These are phyloP conservation scores for Protostelium mycophagum DNA, from an alignment of 78 protist species.

Conservation along the genomic window DNA sequence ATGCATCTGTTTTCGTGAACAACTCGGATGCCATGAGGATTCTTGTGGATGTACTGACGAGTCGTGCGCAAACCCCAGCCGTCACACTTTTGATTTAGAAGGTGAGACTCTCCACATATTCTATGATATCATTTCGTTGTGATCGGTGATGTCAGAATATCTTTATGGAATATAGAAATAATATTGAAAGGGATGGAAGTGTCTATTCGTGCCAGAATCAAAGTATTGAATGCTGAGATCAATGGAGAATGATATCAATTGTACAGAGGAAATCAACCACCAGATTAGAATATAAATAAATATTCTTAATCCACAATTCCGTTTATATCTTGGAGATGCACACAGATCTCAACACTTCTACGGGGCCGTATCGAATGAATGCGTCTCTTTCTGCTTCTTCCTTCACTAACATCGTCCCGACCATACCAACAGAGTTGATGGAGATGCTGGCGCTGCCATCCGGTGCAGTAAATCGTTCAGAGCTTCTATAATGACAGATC, in stretches of 20 bases:
- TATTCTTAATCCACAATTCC: too few species aligned
- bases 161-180: too few species aligned
- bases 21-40: background rate
- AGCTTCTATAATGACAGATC: background rate
- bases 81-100: background rate
- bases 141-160: too few species aligned
- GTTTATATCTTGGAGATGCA: background rate
- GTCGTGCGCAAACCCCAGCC: background rate
- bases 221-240: too few species aligned
- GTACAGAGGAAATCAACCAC: too few species aligned
- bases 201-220: too few species aligned
- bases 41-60: background rate
- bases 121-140: too few species aligned
- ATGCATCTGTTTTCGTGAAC: background rate
- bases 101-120: too few species aligned
- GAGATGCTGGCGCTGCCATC: background rate
- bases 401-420: background rate
- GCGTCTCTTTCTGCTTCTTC: background rate
- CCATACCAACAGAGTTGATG: background rate
- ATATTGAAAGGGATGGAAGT: too few species aligned
- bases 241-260: too few species aligned
- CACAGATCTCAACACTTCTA: background rate
- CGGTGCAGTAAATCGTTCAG: too few species aligned
- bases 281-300: too few species aligned
- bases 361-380: background rate